phyloP scores from a whole-genome alignment of 352 stramenopile genomes.

The Phytophthora nicotianae region DNA sequence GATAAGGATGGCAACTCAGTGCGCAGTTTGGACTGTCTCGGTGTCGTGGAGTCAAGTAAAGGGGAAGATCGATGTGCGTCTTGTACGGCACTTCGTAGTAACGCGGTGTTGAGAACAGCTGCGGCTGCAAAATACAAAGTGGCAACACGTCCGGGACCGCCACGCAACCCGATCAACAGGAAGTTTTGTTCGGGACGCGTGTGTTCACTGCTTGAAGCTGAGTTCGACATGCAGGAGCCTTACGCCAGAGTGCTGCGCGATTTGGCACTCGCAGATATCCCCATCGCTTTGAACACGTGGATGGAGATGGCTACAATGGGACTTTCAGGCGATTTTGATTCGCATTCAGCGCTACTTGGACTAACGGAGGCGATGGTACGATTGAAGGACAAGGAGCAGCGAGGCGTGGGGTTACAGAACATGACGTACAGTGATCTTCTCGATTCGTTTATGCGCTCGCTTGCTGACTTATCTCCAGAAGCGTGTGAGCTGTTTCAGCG shows the following conservation, averaged over 20 bases:
- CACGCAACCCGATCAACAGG: conserved; percentile 58
- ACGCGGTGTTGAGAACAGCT: conserved; percentile 54
- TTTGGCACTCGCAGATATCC: conserved; percentile 57
- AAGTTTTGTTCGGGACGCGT: conserved; percentile 63
- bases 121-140: conserved; percentile 47
- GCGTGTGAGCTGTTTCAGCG: conserved; percentile 78
- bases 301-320: conserved; percentile 75
- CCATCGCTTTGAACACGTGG: conserved; percentile 57
- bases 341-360: conserved; percentile 65
- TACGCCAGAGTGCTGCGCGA: conserved; percentile 56
- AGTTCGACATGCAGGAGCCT: conserved; percentile 64
- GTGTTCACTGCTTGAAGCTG: conserved; percentile 55
- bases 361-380: conserved; percentile 72
- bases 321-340: conserved; percentile 62
- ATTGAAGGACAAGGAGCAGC: conserved; percentile 79
- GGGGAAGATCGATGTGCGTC: conserved; percentile 45
- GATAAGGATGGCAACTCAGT: conserved; percentile 78
- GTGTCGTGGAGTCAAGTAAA: conserved; percentile 47
- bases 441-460: conserved; percentile 68
- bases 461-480: conserved; percentile 60
- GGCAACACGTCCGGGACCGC: conserved; percentile 28
- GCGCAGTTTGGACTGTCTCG: conserved; percentile 71
- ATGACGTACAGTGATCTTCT: conserved; percentile 75
- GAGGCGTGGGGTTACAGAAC: conserved; percentile 80
- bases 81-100: conserved; percentile 57